Conservation (phyloP, 2,329 filamentous ascomycete genomes). For the Neobulgaria alba region DNA sequence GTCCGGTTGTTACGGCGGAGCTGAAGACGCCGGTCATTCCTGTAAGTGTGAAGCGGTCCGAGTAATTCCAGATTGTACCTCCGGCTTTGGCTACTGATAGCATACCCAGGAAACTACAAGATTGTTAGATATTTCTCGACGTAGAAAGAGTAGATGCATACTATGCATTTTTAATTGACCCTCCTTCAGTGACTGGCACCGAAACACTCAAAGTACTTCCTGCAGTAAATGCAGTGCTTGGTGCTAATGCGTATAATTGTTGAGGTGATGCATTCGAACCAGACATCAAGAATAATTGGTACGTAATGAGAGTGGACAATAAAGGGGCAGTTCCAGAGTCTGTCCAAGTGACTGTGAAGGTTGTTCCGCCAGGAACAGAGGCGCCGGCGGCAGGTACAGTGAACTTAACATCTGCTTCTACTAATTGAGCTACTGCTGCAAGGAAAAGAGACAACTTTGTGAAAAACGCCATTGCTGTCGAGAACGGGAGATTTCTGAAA, state of each 20-base stretch:
- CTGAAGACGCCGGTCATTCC: conserved; percentile 55
- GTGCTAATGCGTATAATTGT: conserved; percentile 38
- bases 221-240: conserved; percentile 16
- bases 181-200: conserved; percentile 22
- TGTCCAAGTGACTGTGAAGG: conserved; percentile 47
- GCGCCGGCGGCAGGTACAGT: conserved; percentile 42
- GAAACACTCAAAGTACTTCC: conserved; percentile 20
- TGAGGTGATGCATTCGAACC: conserved; percentile 43
- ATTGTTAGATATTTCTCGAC: conserved; percentile 4
- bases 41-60: conserved; percentile 53
- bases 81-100: conserved; percentile 45
- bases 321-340: conserved; percentile 43
- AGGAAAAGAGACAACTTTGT: too few relatives aligned
- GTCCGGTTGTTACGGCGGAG: conserved; percentile 30
- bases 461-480: too few relatives aligned
- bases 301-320: conserved; percentile 42
- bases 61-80: conserved; percentile 49
- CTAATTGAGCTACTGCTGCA: conserved; percentile 16
- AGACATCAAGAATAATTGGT: conserved; percentile 50
- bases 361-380: conserved; percentile 38
- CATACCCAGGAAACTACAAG: conserved; percentile 48
- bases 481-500: too few relatives aligned
- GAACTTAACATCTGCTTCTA: conserved; percentile 36
- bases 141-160: conserved; percentile 11
- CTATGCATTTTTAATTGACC: conserved; percentile 27